phyloP scores from a whole-genome alignment of 2,329 filamentous ascomycete genomes.

The Scedosporium aurantiacum region DNA sequence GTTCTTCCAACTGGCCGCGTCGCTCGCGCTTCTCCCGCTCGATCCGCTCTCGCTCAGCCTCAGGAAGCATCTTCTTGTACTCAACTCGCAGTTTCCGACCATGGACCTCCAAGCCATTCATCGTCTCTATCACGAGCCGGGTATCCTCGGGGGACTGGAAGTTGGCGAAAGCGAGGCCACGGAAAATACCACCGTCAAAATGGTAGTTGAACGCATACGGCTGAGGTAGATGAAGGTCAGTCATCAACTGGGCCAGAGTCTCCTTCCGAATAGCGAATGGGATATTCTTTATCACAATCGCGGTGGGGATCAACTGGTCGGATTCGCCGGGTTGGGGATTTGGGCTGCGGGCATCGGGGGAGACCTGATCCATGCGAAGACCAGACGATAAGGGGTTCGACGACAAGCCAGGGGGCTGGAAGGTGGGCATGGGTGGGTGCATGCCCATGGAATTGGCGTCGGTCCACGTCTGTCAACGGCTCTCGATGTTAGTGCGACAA shows the following conservation, averaged over 20 bases:
- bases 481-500: too few species aligned
- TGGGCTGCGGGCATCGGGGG: slow-evolving; percentile 19
- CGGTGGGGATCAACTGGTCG: slow-evolving; percentile 92
- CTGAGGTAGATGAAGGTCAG: slow-evolving; percentile 81
- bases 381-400: slow-evolving; percentile 26
- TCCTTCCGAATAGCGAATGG: slow-evolving; percentile 98
- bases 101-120: slow-evolving; percentile 94
- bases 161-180: slow-evolving; percentile 93
- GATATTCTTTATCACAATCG: slow-evolving; percentile 99
- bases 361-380: slow-evolving; percentile 27
- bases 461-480: slow-evolving; percentile 34
- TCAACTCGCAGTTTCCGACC: slow-evolving; percentile 91
- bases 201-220: slow-evolving; percentile 99
- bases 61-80: slow-evolving; percentile 98
- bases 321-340: slow-evolving; percentile 37
- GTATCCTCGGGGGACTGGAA: slow-evolving; percentile 95
- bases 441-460: slow-evolving; percentile 30
- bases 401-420: slow-evolving; percentile 21
- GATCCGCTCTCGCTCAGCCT: slow-evolving; percentile 88
- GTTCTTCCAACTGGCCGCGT: slow-evolving; percentile 90
- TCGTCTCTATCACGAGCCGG: slow-evolving; percentile 76
- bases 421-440: slow-evolving; percentile 25
- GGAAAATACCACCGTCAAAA: slow-evolving; percentile 95
- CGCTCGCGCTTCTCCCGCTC: slow-evolving; percentile 95
- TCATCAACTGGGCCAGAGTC: slow-evolving; percentile 85